Base-by-base conservation (phyloP, 192 early-diverging fungal species). In the Entomortierella chlamydospora region DNA sequence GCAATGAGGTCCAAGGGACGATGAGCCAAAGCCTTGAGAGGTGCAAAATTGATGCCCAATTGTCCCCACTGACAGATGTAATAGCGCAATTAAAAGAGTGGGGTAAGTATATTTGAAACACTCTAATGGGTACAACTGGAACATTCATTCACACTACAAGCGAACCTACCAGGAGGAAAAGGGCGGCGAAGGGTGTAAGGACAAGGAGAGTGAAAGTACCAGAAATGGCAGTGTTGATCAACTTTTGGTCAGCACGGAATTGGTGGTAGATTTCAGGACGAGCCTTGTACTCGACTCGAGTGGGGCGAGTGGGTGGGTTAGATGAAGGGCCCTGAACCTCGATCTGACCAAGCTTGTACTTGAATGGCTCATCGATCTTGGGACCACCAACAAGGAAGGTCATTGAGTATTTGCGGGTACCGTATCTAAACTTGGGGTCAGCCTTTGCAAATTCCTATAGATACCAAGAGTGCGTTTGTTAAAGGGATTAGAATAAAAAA, bases 231-330 rank as follows among this genome's bases (percentile, higher is more conserved):
- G 47, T 55, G 42, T 83, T 63, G 55, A 85, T 85, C 81, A 86
- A 64, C 42, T 81, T 85, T 39, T 84, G 81, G 47, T 73, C 81
- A 59, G 81, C 50, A 37, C 86, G 81, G 71, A 88, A 88, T 29
- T 82, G 73, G 42, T 88, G 86, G 61, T 84, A 64, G 45, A 88
- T 88, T 55, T 88, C 86, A 29, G 83, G 83, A 31, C 78, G 76
- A 34, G 39, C 59, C 79, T 69, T 60, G 78, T 63, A 71, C 22
- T 60, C 39, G 50, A 71, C 41, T 43, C 68, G 66, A 10, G 37
- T 29, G 9, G 76, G 68, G 9, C 76, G 76, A 34, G 49, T 34
- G 8, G 57, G n/a, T 28, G 81, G 68, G 56, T 77, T 73, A 45
- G 43, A 17, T 28, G 61, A 11, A 22, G 76, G 76, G 2, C 62